Evolutionary conservation across 208 protist species (phyloP).

Genomic region (Porcisia deanei): DNA sequence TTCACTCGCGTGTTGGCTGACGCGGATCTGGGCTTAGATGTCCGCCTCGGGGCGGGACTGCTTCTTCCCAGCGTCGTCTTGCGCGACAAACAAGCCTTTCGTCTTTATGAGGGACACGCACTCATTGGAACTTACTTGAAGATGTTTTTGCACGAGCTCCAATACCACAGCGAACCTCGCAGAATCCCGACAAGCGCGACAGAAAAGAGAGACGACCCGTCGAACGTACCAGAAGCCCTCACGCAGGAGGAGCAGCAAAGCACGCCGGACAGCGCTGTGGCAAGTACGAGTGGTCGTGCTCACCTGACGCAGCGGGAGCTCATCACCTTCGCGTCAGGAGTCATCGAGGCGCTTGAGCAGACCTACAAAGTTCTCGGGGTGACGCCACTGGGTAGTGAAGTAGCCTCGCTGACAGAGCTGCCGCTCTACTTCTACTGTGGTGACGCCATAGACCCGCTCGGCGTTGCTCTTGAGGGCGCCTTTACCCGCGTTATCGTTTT

Average conservation of each 20-base stretch:
- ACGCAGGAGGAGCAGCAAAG: background rate
- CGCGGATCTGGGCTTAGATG: constrained; percentile 32
- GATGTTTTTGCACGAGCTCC: constrained; percentile 32
- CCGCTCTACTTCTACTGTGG: constrained; percentile 51
- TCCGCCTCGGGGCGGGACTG: constrained; percentile 43
- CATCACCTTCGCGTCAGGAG: constrained; percentile 32
- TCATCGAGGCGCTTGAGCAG: constrained; percentile 50
- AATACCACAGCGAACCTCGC: constrained; percentile 18
- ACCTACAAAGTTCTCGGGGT: constrained; percentile 55
- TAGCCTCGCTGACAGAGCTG: constrained; percentile 60
- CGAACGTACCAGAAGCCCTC: no score
- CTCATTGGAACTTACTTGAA: constrained; percentile 55
- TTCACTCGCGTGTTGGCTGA: constrained; percentile 41
- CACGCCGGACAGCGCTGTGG: background rate
- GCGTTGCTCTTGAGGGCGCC: constrained; percentile 29
- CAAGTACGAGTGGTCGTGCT: constrained; percentile 5
- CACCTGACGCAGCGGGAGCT: constrained; percentile 40
- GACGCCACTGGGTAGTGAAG: constrained; percentile 58
- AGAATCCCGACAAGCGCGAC: background rate
- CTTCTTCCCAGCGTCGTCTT: constrained; percentile 53
- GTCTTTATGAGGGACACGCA: constrained; percentile 54
- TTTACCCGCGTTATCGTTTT: constrained; percentile 59
- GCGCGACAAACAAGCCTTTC: constrained; percentile 48
- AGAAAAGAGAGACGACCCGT: background rate
- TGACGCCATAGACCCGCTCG: constrained; percentile 16